Evolutionary conservation across 1,284 basidiomycete species (phyloP).

Genomic region (Fomitopsis palustris): DNA sequence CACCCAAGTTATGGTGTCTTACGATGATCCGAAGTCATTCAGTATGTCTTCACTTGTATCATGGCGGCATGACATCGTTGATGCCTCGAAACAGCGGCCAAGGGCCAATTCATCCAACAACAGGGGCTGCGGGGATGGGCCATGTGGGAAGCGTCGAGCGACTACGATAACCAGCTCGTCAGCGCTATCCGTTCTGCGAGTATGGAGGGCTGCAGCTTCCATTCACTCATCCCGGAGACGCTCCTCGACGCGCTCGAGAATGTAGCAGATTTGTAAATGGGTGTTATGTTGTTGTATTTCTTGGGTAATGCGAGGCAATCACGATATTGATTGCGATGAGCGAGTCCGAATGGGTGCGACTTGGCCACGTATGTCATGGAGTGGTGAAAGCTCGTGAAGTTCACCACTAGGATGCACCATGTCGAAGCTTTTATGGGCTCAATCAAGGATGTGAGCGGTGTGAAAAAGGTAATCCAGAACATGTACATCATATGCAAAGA

Average conservation of each 20-base stretch:
- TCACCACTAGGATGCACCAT: no score
- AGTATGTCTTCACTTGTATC: slow-evolving; percentile 16
- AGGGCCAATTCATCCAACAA: slow-evolving; percentile 55
- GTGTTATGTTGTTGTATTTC: no score
- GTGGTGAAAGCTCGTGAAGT: no score
- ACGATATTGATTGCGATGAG: no score
- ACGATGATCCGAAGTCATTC: slow-evolving; percentile 37
- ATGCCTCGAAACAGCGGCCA: slow-evolving; percentile 31
- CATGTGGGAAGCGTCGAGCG: slow-evolving; percentile 62
- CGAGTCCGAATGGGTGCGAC: no score
- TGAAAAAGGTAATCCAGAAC: no score
- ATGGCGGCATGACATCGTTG: neutral
- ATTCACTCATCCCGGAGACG: neutral
- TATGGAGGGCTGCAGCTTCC: neutral
- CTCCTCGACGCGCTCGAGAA: neutral
- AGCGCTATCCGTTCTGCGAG: slow-evolving; percentile 41
- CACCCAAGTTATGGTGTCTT: slow-evolving; percentile 37
- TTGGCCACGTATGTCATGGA: no score
- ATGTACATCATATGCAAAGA: neutral
- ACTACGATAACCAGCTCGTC: slow-evolving; percentile 52
- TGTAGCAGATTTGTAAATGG: neutral
- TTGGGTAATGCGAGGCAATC: no score
- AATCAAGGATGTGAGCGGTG: no score
- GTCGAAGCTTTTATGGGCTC: no score
- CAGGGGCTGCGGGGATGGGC: slow-evolving; percentile 55